A percentile compares a stretch with the other conserved stretches of the same genome.
Evolutionary conservation across 345 rosid species (phyloP).

Genomic region (Eucalyptus cloeziana): DNA sequence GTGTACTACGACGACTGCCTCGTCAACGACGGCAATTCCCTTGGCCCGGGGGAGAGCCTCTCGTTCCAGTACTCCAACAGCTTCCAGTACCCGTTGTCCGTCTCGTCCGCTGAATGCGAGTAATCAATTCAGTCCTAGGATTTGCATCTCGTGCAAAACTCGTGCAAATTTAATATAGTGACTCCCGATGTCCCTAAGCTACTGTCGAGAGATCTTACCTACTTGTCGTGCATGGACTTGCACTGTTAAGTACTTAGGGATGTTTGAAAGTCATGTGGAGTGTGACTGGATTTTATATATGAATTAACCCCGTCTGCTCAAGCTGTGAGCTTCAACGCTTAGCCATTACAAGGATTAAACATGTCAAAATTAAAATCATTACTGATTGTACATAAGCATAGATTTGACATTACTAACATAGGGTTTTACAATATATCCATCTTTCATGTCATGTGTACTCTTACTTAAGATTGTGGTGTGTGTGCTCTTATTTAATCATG

Average conservation of each 20-base stretch:
- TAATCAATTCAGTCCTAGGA: not conserved
- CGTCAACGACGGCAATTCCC: conserved; percentile 50
- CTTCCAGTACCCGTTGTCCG: conserved; percentile 50
- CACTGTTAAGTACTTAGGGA: not conserved
- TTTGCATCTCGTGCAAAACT: not conserved
- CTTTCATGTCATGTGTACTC: not conserved
- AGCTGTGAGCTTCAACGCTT: not conserved
- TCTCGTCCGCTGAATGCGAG: conserved; percentile 39
- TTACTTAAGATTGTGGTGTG: not conserved
- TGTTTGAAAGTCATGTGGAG: not conserved
- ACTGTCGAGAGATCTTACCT: not conserved
- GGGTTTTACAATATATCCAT: not conserved
- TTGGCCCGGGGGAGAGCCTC: conserved; percentile 47
- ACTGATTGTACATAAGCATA: not conserved
- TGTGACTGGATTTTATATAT: not conserved
- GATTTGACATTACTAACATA: not conserved
- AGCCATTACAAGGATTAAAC: not conserved
- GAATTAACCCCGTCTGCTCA: not conserved
- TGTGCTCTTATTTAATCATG: not conserved
- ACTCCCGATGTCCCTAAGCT: not conserved
- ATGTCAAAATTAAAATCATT: not conserved
- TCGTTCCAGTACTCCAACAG: conserved; percentile 57
- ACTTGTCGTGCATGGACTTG: not conserved
- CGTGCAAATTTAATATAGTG: not conserved
- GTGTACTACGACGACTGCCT: conserved; percentile 51